A percentile compares a stretch with the other conserved stretches of the same genome.
phyloP scores from a whole-genome alignment of 768 basidiomycete genomes.

The Phaeolepiota aurea region DNA sequence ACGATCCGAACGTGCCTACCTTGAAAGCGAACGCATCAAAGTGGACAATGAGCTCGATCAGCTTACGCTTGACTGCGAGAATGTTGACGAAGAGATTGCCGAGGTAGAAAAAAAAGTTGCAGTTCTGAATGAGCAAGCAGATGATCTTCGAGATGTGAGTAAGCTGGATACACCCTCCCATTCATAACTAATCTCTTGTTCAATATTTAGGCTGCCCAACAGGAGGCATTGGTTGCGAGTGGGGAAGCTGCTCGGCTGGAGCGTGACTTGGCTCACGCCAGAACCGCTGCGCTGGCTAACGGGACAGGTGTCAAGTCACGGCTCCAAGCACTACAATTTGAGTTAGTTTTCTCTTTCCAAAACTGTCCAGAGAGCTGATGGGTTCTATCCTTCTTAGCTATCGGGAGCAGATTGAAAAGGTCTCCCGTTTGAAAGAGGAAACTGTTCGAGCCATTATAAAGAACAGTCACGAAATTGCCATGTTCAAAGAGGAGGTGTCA shows the following conservation, averaged over 20 bases:
- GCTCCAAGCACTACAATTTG: conserved; percentile 60
- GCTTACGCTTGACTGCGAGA: conserved; percentile 69
- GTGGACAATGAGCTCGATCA: conserved; percentile 82
- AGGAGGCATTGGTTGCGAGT: conserved; percentile 52
- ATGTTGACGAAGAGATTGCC: conserved; percentile 67
- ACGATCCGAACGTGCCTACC: conserved; percentile 54
- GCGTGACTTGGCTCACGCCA: conserved; percentile 57
- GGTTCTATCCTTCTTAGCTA: conserved; percentile 35
- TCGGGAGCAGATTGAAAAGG: conserved; percentile 72
- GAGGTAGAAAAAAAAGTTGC: conserved; percentile 70
- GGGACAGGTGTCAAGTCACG: conserved; percentile 68
- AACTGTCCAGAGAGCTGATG: neutral
- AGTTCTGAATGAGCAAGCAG: conserved; percentile 65
- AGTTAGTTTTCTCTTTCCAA: conserved; percentile 26
- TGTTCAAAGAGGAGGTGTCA: conserved; percentile 75
- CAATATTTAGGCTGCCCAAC: conserved; percentile 62
- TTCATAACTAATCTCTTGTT: neutral
- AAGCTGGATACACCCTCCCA: neutral
- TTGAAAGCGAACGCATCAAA: conserved; percentile 73
- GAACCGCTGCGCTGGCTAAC: conserved; percentile 57
- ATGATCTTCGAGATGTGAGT: conserved; percentile 69
- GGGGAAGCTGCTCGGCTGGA: conserved; percentile 53
- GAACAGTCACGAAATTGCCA: conserved; percentile 75
- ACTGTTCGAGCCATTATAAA: conserved; percentile 76
- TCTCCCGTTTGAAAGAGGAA: conserved; percentile 67